phyloP scores from a whole-genome alignment of 2,329 filamentous ascomycete genomes.

The Arthrobotrys sinensis region DNA sequence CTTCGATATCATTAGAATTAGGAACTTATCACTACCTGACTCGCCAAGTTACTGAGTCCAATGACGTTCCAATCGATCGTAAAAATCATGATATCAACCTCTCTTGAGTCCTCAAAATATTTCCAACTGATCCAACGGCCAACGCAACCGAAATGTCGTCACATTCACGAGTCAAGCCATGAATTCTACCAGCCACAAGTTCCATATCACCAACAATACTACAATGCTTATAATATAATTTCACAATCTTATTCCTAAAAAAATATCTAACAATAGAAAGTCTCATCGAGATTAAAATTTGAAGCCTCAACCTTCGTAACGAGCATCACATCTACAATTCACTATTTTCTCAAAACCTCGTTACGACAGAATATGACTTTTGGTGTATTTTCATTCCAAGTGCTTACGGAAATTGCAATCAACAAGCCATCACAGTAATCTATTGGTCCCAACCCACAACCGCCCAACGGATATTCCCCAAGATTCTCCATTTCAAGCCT shows the following conservation, averaged over 20 bases:
- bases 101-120: neutral
- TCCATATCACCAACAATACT: neutral
- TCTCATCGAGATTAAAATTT: neutral
- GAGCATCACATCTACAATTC: neutral
- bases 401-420: constrained; percentile 31
- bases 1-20: neutral
- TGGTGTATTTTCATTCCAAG: constrained; percentile 11
- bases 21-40: neutral
- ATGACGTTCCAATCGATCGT: neutral
- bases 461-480: neutral
- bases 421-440: constrained; percentile 4
- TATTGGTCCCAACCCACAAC: constrained; percentile 2
- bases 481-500: constrained; percentile 8
- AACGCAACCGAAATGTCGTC: constrained; percentile 22
- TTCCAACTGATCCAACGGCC: constrained; percentile 2
- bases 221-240: neutral
- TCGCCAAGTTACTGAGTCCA: neutral
- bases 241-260: neutral
- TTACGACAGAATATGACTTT: constrained; percentile 6
- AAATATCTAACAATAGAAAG: constrained; percentile 24
- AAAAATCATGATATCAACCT: neutral
- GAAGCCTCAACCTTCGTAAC: neutral
- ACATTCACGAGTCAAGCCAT: constrained; percentile 18
- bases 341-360: neutral
- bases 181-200: constrained; percentile 19